Evolutionary conservation across 2,329 filamentous ascomycete species (phyloP), one percentile per base, ranked within the genome.

Genomic region (Aplosporella prunicola): DNA sequence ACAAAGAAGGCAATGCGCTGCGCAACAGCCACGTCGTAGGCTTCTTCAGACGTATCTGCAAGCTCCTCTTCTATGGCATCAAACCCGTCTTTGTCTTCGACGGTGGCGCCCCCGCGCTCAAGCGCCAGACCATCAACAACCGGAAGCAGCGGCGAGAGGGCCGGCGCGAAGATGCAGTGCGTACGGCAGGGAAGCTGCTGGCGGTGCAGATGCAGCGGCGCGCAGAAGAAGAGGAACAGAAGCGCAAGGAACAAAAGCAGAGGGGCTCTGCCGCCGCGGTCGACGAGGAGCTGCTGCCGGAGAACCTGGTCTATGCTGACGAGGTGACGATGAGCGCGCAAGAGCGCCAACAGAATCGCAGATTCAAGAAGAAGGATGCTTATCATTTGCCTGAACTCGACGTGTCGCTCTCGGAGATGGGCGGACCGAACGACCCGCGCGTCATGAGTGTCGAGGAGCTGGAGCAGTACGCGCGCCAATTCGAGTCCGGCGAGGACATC

Each of bases 11-110:
- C 37, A 94, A 98, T 55, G 91, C 91, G 1, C 71, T 98, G 35
- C 85, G 88, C 46, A 98, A 95, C 65, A 89, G 85, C 20, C 91
- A 98, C 55, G 77, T 98, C 23, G 85, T 98, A 28, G 91, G 93
- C 25, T 98, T 98, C 74, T 98, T 98, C 64, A 84, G 91, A 35
- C 80, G 91, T 43, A 94, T 98, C 58, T 98, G 91, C 72, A 98
- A 98, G 59, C 73, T 98, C 1, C 73, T 98, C 2, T 98, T 89
- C 74, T 89, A 91, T 53, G 91, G 93, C 33, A 94, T 98, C 58
- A 84, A 82, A 45, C 93, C 91, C 0, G 87, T 98, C 29, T 98
- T 98, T 58, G 88, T 98, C 10, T 98, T 98, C 58, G 91, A 98
- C 62, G 91, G 93, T 43, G 91, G 89, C 28, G 93, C 91, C 0